These are phyloP conservation scores for Aureobasidium musti DNA, from an alignment of 2,329 filamentous ascomycete genomes.

Conservation along the genomic window DNA sequence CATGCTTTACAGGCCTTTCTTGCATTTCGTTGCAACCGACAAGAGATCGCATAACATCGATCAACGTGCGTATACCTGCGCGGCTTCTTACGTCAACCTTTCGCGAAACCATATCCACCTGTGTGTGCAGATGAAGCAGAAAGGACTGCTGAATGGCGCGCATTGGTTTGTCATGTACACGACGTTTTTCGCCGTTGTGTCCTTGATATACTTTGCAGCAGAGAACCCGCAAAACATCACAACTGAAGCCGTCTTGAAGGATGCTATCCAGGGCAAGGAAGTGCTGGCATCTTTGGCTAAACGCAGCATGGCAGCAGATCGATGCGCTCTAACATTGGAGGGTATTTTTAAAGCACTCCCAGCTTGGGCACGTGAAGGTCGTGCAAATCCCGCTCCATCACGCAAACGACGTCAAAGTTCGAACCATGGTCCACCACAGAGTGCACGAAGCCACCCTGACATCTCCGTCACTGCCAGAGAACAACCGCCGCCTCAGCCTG, in stretches of 20 bases:
- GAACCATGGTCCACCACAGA: slow-evolving; percentile 9
- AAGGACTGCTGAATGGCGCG: slow-evolving; percentile 72
- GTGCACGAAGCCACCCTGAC: slow-evolving; percentile 30
- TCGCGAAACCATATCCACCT: slow-evolving; percentile 77
- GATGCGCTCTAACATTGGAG: slow-evolving; percentile 77
- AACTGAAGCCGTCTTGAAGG: slow-evolving; percentile 76
- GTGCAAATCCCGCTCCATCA: slow-evolving; percentile 45
- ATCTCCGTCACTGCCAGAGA: slow-evolving; percentile 26
- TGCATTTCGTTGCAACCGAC: slow-evolving; percentile 74
- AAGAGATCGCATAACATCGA: slow-evolving; percentile 60
- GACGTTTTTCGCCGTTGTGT: slow-evolving; percentile 78
- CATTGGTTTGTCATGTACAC: slow-evolving; percentile 89
- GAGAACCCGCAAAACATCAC: slow-evolving; percentile 77
- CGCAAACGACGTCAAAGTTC: slow-evolving; percentile 52
- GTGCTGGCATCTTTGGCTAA: slow-evolving; percentile 77
- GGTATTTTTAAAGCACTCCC: slow-evolving; percentile 82
- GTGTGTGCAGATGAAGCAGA: slow-evolving; percentile 72
- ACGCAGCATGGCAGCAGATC: slow-evolving; percentile 84
- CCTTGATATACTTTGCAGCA: slow-evolving; percentile 75
- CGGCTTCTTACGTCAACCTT: slow-evolving; percentile 65
- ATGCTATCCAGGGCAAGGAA: slow-evolving; percentile 81
- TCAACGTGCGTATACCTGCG: slow-evolving; percentile 75
- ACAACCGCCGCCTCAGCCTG: slow-evolving; percentile 5
- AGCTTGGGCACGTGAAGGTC: slow-evolving; percentile 53
- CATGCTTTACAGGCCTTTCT: slow-evolving; percentile 77